Evolutionary conservation across 2,329 filamentous ascomycete genomes (phyloP), one percentile per base, ranked within the genome.

Genomic region (Penicillium fuscoglaucum): DNA sequence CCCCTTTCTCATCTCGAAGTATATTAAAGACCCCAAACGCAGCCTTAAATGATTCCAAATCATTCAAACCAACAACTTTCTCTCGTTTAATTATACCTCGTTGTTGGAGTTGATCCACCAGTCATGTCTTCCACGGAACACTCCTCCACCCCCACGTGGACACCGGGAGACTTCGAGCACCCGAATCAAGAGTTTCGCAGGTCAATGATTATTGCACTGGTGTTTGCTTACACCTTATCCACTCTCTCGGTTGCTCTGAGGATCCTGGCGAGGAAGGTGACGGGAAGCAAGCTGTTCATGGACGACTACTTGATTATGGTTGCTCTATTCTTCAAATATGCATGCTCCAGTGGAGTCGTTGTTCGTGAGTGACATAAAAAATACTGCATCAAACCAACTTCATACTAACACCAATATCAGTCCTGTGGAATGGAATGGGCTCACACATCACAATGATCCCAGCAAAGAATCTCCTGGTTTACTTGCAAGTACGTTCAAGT

Each of bases 251-350:
- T 72, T 31, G 67, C 35, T 3, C 52, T 72, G 24, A 68, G 70
- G 2, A 59, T 72, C 6, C 15, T 68, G 45, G 65, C 70, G 2
- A 52, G 70, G 29, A 66, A 61, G 37, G 50, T 72, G 45, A 70
- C 62, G 7, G 67, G 68, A 1, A 64, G 60, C 29, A 61, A 46
- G 7, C 46, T 72, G n/a, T 70, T 66, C 39, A 26, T 71, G 57
- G 70, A 72, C 57, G 70, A 72, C 57, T 68, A 67, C 50, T 58
- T 72, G 56, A 72, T 72, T 45, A 26, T 72, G 4, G 53, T 70
- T 40, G 70, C 70, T 49, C 53, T 72, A 54, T 41, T 71, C 24
- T 68, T 71, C 52, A 71, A 71, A 61, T 71, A 70, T 59, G 66
- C 67, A 49, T 71, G 69, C 47, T 71, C 69, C 1, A 64, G 64